Evolutionary conservation across 176 grass and related monocot species (phyloP), one percentile per base, ranked within the genome.

Genomic region (Aegilops tauschii): DNA sequence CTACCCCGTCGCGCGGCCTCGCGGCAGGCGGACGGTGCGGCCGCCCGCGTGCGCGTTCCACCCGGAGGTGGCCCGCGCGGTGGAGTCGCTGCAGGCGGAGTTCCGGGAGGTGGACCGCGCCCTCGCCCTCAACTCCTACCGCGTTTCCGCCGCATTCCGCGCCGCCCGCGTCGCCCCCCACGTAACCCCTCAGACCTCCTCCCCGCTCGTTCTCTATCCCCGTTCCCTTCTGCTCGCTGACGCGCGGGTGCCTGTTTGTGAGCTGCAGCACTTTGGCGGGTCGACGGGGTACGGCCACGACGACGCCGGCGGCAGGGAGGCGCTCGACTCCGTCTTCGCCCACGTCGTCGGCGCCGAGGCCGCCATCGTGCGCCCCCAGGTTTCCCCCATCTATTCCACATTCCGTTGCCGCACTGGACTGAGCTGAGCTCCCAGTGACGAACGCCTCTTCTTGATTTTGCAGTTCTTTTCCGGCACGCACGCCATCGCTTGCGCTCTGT

Each of bases 391-490:
- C 31, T 1, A 16, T 1, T 8, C 32, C 29, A 37, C 35, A 32
- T 61, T 44, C 5, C 23, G 9, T 17, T 8, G 35, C 59, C 6
- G 27, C 14, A 9, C 66, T 27, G 6, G 27, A 30, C 52, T 52
- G 17, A 61, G 63, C 63, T 71, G 32, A 62, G 31, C 71, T 78
- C 20, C n/a, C 74, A 59, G 9, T 65, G 18, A 76, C 75, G n/a
- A 21, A 39, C 25, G 23, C 23, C 23, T 25, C 59, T 8, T 54
- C 3, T 21, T 31, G 44, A 14, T 52, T 31, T 52, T 44, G 4
- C 80, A 96, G 94, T 99, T 96, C 70, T 98, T 98, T 82, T 98
- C 94, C 32, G 97, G 97, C 62, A 96, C 94, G 6, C 97, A 96
- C 32, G 94, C 97, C 59, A 98, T 98, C 30, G 74, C 97, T 7